phyloP scores from a whole-genome alignment of 2,329 filamentous ascomycete genomes.

The Cladosporium sp. region DNA sequence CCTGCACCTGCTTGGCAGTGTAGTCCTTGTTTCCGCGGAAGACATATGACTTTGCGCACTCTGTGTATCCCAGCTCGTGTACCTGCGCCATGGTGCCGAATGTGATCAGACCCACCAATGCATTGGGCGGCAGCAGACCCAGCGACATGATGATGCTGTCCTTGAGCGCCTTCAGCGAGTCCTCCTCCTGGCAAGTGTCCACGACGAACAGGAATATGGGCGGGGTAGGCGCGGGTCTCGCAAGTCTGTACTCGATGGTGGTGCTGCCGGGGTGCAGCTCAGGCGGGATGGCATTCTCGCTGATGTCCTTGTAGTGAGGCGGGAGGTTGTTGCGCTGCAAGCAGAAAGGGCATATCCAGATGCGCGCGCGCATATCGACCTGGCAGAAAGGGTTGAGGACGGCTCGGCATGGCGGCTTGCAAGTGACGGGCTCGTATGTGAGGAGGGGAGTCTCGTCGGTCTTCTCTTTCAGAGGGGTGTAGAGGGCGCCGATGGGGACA shows the following conservation, averaged over 20 bases:
- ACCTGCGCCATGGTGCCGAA: conserved; percentile 97
- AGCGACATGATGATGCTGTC: conserved; percentile 85
- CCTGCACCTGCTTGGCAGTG: conserved; percentile 96
- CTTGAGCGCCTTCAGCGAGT: conserved; percentile 78
- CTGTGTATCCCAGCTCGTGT: conserved; percentile 95
- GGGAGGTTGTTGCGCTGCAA: conserved; percentile 79
- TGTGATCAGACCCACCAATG: conserved; percentile 79
- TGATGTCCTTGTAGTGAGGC: conserved; percentile 88
- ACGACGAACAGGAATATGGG: conserved; percentile 87
- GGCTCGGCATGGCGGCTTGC: conserved; percentile 92
- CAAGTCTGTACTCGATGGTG: conserved; percentile 85
- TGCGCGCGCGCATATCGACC: conserved; percentile 77
- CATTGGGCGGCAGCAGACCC: conserved; percentile 76
- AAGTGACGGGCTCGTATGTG: conserved; percentile 94
- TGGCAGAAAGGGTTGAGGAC: conserved; percentile 96
- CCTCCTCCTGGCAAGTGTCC: conserved; percentile 85
- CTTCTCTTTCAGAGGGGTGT: conserved; percentile 95
- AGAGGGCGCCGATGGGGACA: conserved; percentile 92
- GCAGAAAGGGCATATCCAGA: conserved; percentile 90
- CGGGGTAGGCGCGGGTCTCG: conserved; percentile 77
- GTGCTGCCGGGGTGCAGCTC: conserved; percentile 81
- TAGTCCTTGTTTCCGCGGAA: conserved; percentile 99
- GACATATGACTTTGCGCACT: conserved; percentile 97
- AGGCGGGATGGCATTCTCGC: conserved; percentile 75
- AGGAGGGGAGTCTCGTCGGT: conserved; percentile 76